Conservation (phyloP, 2,329 filamentous ascomycete genomes). For the Fusarium sp. region DNA sequence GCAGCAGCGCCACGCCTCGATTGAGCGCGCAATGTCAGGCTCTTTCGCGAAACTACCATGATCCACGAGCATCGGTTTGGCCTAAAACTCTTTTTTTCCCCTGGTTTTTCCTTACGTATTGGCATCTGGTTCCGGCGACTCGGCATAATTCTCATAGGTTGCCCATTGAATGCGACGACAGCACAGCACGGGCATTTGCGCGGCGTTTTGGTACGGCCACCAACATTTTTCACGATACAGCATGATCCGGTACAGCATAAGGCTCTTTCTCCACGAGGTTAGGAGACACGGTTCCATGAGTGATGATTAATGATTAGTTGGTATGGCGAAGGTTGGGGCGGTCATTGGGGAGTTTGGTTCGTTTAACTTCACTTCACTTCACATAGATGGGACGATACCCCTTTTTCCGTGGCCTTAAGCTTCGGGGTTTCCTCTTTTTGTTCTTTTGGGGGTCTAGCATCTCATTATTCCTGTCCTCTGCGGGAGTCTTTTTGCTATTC, state of each 20-base stretch:
- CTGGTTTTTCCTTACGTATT: slow-evolving; percentile 40
- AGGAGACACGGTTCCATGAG: slow-evolving; percentile 41
- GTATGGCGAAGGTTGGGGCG: slow-evolving; percentile 31
- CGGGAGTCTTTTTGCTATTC: slow-evolving; percentile 8
- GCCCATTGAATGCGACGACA: slow-evolving; percentile 34
- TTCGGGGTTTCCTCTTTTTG: slow-evolving; percentile 29
- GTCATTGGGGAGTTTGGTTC: slow-evolving; percentile 42
- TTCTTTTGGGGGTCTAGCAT: slow-evolving; percentile 8
- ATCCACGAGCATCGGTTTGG: slow-evolving; percentile 22
- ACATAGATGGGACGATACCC: slow-evolving; percentile 61
- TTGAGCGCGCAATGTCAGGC: slow-evolving; percentile 70
- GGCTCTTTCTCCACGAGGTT: slow-evolving; percentile 24
- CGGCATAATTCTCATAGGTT: slow-evolving; percentile 38
- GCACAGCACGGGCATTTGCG: slow-evolving; percentile 31
- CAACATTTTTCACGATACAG: slow-evolving; percentile 41
- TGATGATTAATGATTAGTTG: slow-evolving; percentile 48
- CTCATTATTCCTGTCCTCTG: slow-evolving; percentile 1
- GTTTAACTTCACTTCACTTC: slow-evolving; percentile 49
- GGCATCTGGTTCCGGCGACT: slow-evolving; percentile 35
- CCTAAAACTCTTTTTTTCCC: slow-evolving; percentile 12
- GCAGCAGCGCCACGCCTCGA: slow-evolving; percentile 74
- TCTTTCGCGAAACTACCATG: slow-evolving; percentile 52
- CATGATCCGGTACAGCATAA: slow-evolving; percentile 30
- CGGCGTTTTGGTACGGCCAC: slow-evolving; percentile 43
- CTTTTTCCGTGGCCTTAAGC: slow-evolving; percentile 40